Evolutionary conservation across 139 green algal species (phyloP), one percentile per base, ranked within the genome.

Genomic region (Coelastrella sp.): DNA sequence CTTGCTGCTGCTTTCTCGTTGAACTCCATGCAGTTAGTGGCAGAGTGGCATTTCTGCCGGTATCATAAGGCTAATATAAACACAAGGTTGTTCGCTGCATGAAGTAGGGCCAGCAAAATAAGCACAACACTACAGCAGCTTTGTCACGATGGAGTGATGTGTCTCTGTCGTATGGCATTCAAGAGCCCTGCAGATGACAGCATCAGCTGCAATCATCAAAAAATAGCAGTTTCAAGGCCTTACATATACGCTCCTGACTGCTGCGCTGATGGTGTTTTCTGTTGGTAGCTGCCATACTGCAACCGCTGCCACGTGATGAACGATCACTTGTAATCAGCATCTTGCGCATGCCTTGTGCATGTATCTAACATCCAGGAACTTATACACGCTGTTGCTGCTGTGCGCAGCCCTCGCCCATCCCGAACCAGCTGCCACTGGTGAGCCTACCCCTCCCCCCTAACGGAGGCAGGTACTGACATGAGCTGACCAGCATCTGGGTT

Each of bases 1-100:
- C 87, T 65, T n/a, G 76, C 78, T 27, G 63, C 63, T 57, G 75
- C 27, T 68, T 91, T 91, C 27, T 75, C 61, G 49, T n/a, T 81
- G 78, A 72, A 59, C 11, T 91, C 87, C 87, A 91, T 86, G 61
- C 0, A 7, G 22, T 8, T 24, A 60, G 74, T 27, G 8, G 68
- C 68, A 24, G 17, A 76, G 20, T 25, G 11, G 70, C 70, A 78
- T 4, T 78, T 35, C 70, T 78, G 70, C 63, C 3, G 63, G 63
- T 49, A 49, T 3, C 35, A n/a, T n/a, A n/a, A 49, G 35, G 35
- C 35, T 49, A 49, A 49, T 49, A 5, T 49, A 3, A 49, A 49
- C 35, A 49, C n/a, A n/a, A n/a, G n/a, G n/a, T n/a, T n/a, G n/a
- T n/a, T n/a, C n/a, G n/a, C n/a, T n/a, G n/a, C n/a, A n/a, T n/a